Base-by-base conservation (phyloP, 1,139 yeast genomes). In the Entelexis sorbosivorans region DNA sequence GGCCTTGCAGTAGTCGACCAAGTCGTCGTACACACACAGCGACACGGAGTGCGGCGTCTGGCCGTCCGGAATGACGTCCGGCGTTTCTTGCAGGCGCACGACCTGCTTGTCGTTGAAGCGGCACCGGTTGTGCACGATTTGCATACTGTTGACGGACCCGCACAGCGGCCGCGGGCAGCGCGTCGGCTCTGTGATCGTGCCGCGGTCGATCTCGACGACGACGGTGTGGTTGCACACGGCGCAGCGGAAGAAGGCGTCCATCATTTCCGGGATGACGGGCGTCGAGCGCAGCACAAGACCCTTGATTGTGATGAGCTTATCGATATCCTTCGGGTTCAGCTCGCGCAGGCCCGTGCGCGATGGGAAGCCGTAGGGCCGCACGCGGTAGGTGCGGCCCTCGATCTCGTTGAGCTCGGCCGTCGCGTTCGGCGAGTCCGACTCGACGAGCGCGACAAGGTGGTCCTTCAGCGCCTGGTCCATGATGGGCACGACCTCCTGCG, bases 11-110 rank as follows among this genome's bases (percentile, higher is more conserved):
- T 85, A 75, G 66, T 91, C 99, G 2, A 91, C 98, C 57, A 91
- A 73, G 64, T 93, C 98, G 66, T 93, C 99, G 63, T 91, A 91
- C 3, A 87, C 95, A 71, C 96, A 88, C 35, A 91, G 72, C 13
- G 95, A 87, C 51, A 91, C 87, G 13, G 96, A 82, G 65, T 91
- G 98, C 2, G 99, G 98, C 3, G 98, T 91, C 68, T 91, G 98
- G 20, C 99, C 99, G 69, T 87, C 98, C 2, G 98, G 98, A n/a
- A 91, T 95, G 58, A 81, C 74, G 66, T 91, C 98, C 0, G 98
- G 99, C 0, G 98, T 91, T 67, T 91, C 99, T 67, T 91, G 99
- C 45, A 91, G 71, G 63, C 87, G 86, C 57, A 91, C 80, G 35
- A 91, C 91, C 67, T 91, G 99, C 64, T 89, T 91, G 66, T 91